phyloP scores from a whole-genome alignment of 257 asterid genomes.

The Solanum medicagineum region DNA sequence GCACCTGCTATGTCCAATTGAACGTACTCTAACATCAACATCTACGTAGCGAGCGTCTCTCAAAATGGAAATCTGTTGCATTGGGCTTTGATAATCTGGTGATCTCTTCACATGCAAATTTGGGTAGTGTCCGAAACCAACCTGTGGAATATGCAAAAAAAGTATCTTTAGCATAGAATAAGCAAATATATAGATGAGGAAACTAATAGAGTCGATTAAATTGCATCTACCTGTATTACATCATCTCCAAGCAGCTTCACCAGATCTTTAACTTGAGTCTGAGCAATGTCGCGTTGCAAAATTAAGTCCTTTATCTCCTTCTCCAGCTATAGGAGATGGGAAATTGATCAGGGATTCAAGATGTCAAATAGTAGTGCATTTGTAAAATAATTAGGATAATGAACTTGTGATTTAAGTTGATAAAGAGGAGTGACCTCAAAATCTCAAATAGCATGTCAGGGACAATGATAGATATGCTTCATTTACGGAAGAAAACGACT shows the following conservation, averaged over 20 bases:
- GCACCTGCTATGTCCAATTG: constrained; percentile 47
- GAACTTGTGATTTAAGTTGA: neutral
- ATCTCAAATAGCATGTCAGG: neutral
- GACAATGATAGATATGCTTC: neutral
- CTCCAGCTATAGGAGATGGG: constrained; percentile 40
- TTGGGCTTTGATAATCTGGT: constrained; percentile 21
- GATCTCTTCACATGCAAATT: constrained; percentile 46
- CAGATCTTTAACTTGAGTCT: constrained; percentile 62
- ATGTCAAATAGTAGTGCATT: neutral
- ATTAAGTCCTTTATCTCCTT: constrained; percentile 61
- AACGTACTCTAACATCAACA: constrained; percentile 28
- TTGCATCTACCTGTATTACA: neutral
- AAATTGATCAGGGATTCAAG: neutral
- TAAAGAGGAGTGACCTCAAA: neutral
- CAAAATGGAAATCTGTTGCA: constrained; percentile 16
- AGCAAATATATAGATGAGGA: neutral
- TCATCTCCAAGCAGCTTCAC: constrained; percentile 31
- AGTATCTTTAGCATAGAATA: neutral
- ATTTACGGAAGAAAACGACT: neutral
- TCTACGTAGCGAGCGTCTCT: constrained; percentile 29
- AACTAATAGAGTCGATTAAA: neutral
- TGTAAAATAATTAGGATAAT: neutral
- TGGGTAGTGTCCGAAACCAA: constrained; percentile 55
- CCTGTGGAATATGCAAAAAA: constrained; percentile 21
- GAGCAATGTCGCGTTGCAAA: constrained; percentile 77